phyloP scores from a whole-genome alignment of 2,329 filamentous ascomycete genomes.

The Aciculosporium take region DNA sequence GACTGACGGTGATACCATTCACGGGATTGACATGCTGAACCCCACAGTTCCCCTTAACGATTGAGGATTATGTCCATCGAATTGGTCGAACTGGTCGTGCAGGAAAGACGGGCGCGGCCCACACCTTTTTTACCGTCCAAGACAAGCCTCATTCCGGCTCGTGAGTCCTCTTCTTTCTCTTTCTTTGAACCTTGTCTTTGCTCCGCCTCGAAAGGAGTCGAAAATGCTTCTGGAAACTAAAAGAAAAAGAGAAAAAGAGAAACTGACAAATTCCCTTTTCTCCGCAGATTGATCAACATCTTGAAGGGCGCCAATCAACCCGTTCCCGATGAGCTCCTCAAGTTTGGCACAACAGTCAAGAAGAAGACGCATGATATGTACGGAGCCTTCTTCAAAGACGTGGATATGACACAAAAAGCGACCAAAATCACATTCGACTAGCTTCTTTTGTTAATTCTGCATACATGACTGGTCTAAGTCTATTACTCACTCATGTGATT shows the following conservation, averaged over 20 bases:
- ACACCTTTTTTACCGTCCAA: conserved; percentile 88
- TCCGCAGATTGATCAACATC: conserved; percentile 70
- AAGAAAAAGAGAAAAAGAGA: no score
- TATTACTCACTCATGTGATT: neutral
- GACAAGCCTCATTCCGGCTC: conserved; percentile 86
- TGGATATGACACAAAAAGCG: conserved; percentile 66
- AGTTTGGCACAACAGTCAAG: conserved; percentile 96
- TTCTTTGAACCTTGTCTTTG: neutral
- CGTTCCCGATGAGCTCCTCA: conserved; percentile 79
- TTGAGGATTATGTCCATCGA: conserved; percentile 94
- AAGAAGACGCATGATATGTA: conserved; percentile 96
- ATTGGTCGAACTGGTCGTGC: conserved; percentile 92
- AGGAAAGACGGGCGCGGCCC: conserved; percentile 74
- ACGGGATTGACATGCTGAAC: conserved; percentile 12
- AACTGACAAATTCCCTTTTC: neutral
- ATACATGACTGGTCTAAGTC: neutral
- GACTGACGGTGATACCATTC: conserved; percentile 1
- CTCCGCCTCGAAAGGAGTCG: neutral
- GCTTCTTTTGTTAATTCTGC: neutral
- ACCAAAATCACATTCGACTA: conserved; percentile 87
- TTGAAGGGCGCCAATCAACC: conserved; percentile 83
- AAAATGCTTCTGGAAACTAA: no score
- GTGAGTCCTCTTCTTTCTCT: conserved; percentile 36
- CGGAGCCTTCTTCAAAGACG: conserved; percentile 89
- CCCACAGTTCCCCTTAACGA: conserved; percentile 68